Evolutionary conservation across 108 stramenopile genomes (phyloP).

Genomic region (Phaeodactylum tricornutum): DNA sequence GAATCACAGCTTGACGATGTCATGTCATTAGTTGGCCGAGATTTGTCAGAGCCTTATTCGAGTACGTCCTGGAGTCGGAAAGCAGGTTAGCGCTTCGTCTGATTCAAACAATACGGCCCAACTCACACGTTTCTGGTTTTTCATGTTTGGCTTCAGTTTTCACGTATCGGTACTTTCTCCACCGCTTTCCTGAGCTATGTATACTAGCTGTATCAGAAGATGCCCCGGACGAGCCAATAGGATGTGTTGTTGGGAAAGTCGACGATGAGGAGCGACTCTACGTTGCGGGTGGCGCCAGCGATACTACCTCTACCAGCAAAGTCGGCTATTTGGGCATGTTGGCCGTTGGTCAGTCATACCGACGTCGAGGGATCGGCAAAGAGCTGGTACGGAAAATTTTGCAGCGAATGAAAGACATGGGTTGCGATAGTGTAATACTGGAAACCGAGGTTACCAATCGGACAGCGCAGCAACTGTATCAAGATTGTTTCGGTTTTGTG

Average conservation of each 20-base stretch:
- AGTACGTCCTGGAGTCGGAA: no score
- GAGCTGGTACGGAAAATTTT: constrained; percentile 57
- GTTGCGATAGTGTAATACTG: constrained; percentile 35
- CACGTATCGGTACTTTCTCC: constrained; percentile 83
- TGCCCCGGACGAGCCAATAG: constrained; percentile 46
- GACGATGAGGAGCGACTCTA: constrained; percentile 26
- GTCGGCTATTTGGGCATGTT: constrained; percentile 76
- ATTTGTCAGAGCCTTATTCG: constrained; percentile 84
- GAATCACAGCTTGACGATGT: constrained; percentile 71
- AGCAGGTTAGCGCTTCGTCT: no score
- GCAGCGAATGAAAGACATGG: constrained; percentile 39
- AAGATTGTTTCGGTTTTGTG: constrained; percentile 72
- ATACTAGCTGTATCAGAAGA: constrained; percentile 61
- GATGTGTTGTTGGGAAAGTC: constrained; percentile 85
- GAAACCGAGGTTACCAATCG: constrained; percentile 77
- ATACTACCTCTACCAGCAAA: background rate
- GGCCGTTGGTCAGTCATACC: constrained; percentile 53
- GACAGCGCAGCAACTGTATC: constrained; percentile 66
- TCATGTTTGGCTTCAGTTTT: constrained; percentile 38
- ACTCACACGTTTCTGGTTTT: background rate
- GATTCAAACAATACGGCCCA: no score
- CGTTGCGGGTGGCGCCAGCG: background rate
- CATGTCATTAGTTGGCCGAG: constrained; percentile 61
- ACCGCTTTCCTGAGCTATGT: constrained; percentile 73
- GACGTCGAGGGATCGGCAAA: constrained; percentile 73